Conservation (phyloP, 2,329 filamentous ascomycete genomes). For the Fusarium beomiforme region DNA sequence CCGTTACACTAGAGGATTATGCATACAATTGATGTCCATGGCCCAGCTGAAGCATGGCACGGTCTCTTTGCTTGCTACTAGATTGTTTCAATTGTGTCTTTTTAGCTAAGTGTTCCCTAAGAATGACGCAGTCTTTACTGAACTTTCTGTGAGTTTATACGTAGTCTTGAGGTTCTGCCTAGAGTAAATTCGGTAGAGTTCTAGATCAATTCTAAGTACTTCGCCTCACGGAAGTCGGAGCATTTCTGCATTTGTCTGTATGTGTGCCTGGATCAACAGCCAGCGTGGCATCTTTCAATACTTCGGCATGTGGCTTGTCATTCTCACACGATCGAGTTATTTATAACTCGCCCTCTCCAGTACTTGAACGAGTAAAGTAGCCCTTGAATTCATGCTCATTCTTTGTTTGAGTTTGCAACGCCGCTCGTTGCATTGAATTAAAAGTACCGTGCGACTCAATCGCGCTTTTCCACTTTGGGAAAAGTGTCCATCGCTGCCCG, state of each 20-base stretch:
- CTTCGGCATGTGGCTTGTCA: slow-evolving; percentile 1
- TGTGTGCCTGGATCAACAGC: slow-evolving; percentile 22
- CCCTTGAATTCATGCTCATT: neutral
- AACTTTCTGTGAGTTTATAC: rapidly evolving
- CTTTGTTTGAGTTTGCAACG: neutral
- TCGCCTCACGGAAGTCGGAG: slow-evolving; percentile 32
- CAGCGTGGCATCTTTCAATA: slow-evolving; percentile 43
- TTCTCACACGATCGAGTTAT: neutral
- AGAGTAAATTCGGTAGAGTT: slow-evolving; percentile 6
- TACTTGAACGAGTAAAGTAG: neutral
- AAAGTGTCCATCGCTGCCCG: slow-evolving; percentile 34
- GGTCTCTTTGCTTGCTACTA: neutral
- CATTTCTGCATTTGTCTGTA: neutral
- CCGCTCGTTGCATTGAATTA: slow-evolving; percentile 8
- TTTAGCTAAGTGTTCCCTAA: neutral
- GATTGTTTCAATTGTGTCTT: neutral
- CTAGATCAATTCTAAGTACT: slow-evolving; percentile 22
- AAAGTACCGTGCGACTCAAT: slow-evolving; percentile 27
- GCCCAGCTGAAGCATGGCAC: neutral
- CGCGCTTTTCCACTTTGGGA: slow-evolving; percentile 5
- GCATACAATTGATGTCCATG: neutral
- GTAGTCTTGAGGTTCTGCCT: neutral
- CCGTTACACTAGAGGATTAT: neutral
- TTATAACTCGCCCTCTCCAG: neutral
- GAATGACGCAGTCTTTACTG: no score